Percentiles rank a stretch among this genome's conserved stretches.
Conservation (phyloP, 169 alveolate species). For the Plasmodium inui region DNA sequence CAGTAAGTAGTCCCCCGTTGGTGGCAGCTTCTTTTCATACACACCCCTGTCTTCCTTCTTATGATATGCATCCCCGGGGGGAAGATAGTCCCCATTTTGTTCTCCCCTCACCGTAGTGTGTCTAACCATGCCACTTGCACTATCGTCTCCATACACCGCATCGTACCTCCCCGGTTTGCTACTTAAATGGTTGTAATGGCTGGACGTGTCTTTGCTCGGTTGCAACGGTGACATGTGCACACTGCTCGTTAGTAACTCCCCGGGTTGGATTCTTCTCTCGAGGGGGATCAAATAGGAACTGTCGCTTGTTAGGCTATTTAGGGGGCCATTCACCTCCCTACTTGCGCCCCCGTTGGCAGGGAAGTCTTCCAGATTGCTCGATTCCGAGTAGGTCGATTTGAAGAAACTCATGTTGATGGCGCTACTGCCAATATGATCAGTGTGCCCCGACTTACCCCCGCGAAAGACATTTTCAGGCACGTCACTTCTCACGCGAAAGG, state of each 20-base stretch:
- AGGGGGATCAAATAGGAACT: not conserved
- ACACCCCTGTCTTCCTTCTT: not conserved
- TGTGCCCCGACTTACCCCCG: not conserved
- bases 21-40: not conserved
- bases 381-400: constrained; percentile 52
- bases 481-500: not conserved
- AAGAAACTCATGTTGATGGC: constrained; percentile 26
- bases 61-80: not conserved
- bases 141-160: not conserved
- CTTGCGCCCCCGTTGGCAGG: constrained; percentile 9
- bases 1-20: not conserved
- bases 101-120: not conserved
- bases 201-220: not conserved
- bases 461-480: not conserved
- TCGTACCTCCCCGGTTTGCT: not conserved
- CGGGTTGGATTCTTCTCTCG: not conserved
- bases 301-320: not conserved
- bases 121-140: not conserved
- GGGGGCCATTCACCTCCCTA: not conserved
- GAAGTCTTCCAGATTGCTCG: constrained; percentile 42
- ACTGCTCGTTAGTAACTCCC: not conserved
- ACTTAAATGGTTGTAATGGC: not conserved
- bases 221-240: not conserved
- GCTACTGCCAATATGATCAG: not conserved
- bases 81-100: not conserved